Conservation (phyloP, 352 stramenopile genomes). For the Globisporangium paroecandrum region DNA sequence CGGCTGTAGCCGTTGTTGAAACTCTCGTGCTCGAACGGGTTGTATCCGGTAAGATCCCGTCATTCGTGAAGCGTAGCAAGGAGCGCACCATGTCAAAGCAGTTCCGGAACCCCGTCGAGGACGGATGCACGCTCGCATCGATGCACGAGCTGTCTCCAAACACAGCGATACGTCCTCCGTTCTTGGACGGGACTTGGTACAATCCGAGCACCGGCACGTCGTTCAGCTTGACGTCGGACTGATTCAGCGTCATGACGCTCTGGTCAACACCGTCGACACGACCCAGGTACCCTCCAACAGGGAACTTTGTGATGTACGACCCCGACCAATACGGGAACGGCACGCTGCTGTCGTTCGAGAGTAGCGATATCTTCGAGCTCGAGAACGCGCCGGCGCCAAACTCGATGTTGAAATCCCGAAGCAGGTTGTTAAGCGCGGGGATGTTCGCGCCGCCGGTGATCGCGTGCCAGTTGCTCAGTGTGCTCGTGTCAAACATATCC, state of each 20-base stretch:
- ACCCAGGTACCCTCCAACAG: slow-evolving; percentile 57
- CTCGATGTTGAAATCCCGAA: slow-evolving; percentile 64
- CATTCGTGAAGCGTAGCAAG: slow-evolving; percentile 58
- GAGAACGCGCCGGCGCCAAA: slow-evolving; percentile 59
- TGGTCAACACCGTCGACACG: slow-evolving; percentile 55
- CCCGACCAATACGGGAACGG: slow-evolving; percentile 64
- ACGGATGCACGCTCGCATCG: slow-evolving; percentile 50
- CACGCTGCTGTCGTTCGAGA: slow-evolving; percentile 26
- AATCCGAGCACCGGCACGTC: slow-evolving; percentile 61
- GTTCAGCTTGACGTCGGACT: slow-evolving; percentile 26
- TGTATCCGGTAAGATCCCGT: slow-evolving; percentile 25
- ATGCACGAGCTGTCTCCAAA: slow-evolving; percentile 76
- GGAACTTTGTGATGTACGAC: slow-evolving; percentile 63
- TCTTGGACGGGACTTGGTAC: slow-evolving; percentile 54
- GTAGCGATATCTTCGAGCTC: slow-evolving; percentile 41
- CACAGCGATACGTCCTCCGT: slow-evolving; percentile 68
- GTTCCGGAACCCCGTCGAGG: slow-evolving; percentile 35
- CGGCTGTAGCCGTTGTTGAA: background rate
- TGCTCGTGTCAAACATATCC: slow-evolving; percentile 82
- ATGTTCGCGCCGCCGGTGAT: slow-evolving; percentile 77
- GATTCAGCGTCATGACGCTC: slow-evolving; percentile 49
- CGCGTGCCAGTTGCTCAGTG: slow-evolving; percentile 74
- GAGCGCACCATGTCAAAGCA: slow-evolving; percentile 65
- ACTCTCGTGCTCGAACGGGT: background rate
- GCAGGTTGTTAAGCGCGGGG: slow-evolving; percentile 61